Base-by-base conservation (phyloP, 2,329 filamentous ascomycete species). In the Leptographium wingfieldii region DNA sequence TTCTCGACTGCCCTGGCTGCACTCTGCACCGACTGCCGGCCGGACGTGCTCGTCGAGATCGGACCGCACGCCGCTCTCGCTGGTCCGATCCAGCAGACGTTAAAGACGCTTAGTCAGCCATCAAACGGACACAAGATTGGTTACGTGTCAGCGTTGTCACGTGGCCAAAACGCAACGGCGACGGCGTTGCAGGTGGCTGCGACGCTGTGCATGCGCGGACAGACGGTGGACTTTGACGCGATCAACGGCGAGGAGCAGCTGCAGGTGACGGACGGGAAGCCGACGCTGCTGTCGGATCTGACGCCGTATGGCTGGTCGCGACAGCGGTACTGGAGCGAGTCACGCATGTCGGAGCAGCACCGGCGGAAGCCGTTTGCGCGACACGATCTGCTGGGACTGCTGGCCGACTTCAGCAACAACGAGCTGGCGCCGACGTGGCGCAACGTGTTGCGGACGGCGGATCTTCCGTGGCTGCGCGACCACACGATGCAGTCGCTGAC, bases 41-140 rank as follows among this genome's bases (percentile, higher is more conserved):
- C 72, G 68, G 7, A 74, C 59, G 70, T 74, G 67, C 68, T 77
- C 25, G 64, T 80, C 25, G 78, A 80, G 65, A 66, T 80, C 11
- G 78, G 78, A 0, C 77, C 78, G 0, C 77, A 80, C 64, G 71
- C 75, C 3, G 77, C 76, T 2, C 69, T 80, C 2, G 72, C 77
- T 57, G 77, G 78, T 0, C 77, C 77, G 0, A 71, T 79, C 59
- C 77, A 78, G 66, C 76, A 80, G 67, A 78, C 78, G 14, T 31
- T 31, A 7, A 31, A 31, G 31, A 7, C 7, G 31, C 31, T 31
- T 31, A 31, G 31, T 31, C 31, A 31, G 31, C 22, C 22, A 22
- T 22, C 22, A 22, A 22, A 22, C 22, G 22, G 22, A 22, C 31
- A 31, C 31, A 31, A 31, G 7, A 67, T 79, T 1, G 49, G 6